Conservation (phyloP, 1,139 yeast genomes). For the Yamadazyma siamensis region DNA sequence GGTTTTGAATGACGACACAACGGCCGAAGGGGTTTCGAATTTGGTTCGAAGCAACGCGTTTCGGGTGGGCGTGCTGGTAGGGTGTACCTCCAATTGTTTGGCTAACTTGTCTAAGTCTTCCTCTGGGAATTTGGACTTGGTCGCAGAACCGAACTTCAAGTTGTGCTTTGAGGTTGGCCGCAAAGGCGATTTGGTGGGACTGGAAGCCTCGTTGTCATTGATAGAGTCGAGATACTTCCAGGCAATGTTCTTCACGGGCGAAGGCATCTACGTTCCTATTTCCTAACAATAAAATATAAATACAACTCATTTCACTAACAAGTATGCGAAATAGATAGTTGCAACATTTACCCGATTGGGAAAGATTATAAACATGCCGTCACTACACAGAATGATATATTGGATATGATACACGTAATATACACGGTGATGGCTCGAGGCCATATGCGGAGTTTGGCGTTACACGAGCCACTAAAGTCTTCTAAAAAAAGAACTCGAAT, state of each 20-base stretch:
- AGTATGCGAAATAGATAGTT: too few relatives aligned
- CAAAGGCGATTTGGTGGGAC: conserved; percentile 24
- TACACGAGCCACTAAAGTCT: too few relatives aligned
- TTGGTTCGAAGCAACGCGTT: conserved; percentile 30
- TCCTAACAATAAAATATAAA: not conserved
- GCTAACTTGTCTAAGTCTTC: conserved; percentile 42
- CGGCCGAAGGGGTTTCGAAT: conserved; percentile 45
- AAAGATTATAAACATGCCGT: too few relatives aligned
- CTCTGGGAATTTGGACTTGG: conserved; percentile 13
- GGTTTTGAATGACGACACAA: conserved; percentile 41
- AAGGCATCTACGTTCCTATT: conserved; percentile 18
- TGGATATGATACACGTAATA: too few relatives aligned
- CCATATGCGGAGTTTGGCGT: too few relatives aligned
- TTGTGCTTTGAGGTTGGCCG: conserved; percentile 31
- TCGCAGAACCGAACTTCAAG: conserved; percentile 8
- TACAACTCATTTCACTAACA: not conserved
- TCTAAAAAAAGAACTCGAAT: too few relatives aligned
- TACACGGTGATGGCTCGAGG: too few relatives aligned
- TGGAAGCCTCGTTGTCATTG: conserved; percentile 17
- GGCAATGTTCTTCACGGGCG: conserved; percentile 27
- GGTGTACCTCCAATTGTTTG: conserved; percentile 31
- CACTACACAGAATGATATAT: too few relatives aligned
- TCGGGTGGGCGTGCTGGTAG: conserved; percentile 24
- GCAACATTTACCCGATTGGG: too few relatives aligned
- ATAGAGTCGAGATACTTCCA: conserved; percentile 32